phyloP scores from a whole-genome alignment of 192 early-diverging fungal genomes.

The Mortierella alpina region DNA sequence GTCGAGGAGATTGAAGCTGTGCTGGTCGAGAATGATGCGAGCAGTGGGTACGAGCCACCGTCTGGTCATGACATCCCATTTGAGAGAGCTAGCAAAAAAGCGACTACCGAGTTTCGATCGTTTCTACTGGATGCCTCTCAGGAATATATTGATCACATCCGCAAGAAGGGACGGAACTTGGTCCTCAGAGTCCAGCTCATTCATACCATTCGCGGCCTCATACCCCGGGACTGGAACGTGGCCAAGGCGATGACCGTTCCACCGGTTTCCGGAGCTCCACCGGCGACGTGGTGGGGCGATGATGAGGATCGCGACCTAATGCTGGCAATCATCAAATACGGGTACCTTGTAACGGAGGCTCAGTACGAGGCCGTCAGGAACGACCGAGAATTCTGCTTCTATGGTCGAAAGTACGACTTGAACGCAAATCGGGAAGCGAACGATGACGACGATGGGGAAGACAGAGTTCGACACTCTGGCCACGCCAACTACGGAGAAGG shows the following conservation, averaged over 20 bases:
- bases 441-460: conserved; percentile 44
- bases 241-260: conserved; percentile 74
- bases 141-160: conserved; percentile 83
- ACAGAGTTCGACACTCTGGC: conserved; percentile 9
- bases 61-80: conserved; percentile 66
- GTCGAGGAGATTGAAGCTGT: conserved; percentile 69
- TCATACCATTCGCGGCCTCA: conserved; percentile 75
- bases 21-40: conserved; percentile 52
- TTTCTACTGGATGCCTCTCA: conserved; percentile 75
- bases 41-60: conserved; percentile 58
- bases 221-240: conserved; percentile 70
- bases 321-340: conserved; percentile 80
- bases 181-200: conserved; percentile 80
- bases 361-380: conserved; percentile 59
- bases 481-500: conserved; percentile 10
- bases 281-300: conserved; percentile 80
- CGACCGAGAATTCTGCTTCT: conserved; percentile 64
- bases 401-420: conserved; percentile 59
- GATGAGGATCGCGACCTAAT: conserved; percentile 83
- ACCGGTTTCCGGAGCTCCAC: conserved; percentile 64
- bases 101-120: conserved; percentile 73
- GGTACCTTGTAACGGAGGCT: conserved; percentile 65
- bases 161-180: conserved; percentile 74
- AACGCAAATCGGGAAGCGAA: conserved; percentile 44
- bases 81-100: conserved; percentile 69